Percentiles rank a stretch among this genome's conserved stretches.
Conservation (phyloP, 768 basidiomycete species). For the Macrolepiota albuminosa region DNA sequence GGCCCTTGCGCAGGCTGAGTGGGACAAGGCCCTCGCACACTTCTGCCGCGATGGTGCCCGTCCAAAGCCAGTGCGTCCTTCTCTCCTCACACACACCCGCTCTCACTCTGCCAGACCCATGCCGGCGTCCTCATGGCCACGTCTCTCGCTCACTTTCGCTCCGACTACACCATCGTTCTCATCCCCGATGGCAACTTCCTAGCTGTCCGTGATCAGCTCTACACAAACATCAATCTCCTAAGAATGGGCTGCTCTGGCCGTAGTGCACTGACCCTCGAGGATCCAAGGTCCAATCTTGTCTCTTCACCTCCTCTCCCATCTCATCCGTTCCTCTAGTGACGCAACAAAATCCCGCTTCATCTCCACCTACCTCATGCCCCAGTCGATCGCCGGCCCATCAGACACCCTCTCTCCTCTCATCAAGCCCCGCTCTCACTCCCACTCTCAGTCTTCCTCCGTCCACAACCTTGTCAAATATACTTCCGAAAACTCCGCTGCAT, state of each 20-base stretch:
- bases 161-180: slow-evolving; percentile 80
- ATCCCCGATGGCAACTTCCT: slow-evolving; percentile 70
- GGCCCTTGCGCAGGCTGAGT: slow-evolving; percentile 45
- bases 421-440: slow-evolving; percentile 16
- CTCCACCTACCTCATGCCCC: slow-evolving; percentile 58
- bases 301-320: slow-evolving; percentile 1
- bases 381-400: slow-evolving; percentile 26
- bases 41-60: slow-evolving; percentile 69
- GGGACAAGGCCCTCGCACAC: slow-evolving; percentile 56
- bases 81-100: too few relatives aligned
- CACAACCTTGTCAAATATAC: slow-evolving; percentile 17
- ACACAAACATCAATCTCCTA: slow-evolving; percentile 76
- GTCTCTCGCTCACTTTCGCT: slow-evolving; percentile 82
- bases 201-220: slow-evolving; percentile 59
- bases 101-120: slow-evolving; percentile 38
- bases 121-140: slow-evolving; percentile 75
- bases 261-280: slow-evolving; percentile 68
- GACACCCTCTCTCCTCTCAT: slow-evolving; percentile 15
- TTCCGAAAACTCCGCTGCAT: slow-evolving; percentile 9
- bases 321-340: slow-evolving; percentile 39
- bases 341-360: slow-evolving; percentile 79
- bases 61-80: slow-evolving; percentile 47
- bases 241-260: slow-evolving; percentile 85
- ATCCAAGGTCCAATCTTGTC: slow-evolving; percentile 47
- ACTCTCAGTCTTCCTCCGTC: slow-evolving; percentile 16